phyloP scores from a whole-genome alignment of 352 stramenopile genomes.

The Phytophthora brassicae region DNA sequence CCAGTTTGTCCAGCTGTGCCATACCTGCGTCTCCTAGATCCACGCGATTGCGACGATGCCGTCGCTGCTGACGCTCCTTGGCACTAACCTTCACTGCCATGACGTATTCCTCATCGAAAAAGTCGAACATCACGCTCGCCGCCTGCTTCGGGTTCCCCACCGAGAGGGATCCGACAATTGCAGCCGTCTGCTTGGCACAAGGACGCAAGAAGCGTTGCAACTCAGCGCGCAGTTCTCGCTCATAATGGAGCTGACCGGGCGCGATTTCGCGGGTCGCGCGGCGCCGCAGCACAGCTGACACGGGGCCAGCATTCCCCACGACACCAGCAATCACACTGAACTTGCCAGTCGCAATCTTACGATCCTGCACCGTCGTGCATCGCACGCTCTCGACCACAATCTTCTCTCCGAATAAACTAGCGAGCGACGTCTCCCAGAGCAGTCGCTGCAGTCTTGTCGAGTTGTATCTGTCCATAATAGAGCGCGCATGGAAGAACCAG shows the following conservation, averaged over 20 bases:
- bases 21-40: slow-evolving; percentile 72
- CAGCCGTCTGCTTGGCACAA: slow-evolving; percentile 41
- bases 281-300: slow-evolving; percentile 27
- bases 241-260: slow-evolving; percentile 23
- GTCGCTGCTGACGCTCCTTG: slow-evolving; percentile 59
- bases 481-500: slow-evolving; percentile 69
- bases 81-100: slow-evolving; percentile 56
- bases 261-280: slow-evolving; percentile 19
- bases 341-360: slow-evolving; percentile 12
- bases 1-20: slow-evolving; percentile 71
- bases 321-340: slow-evolving; percentile 31
- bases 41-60: slow-evolving; percentile 66
- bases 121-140: slow-evolving; percentile 49
- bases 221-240: slow-evolving; percentile 42
- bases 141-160: slow-evolving; percentile 39
- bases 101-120: slow-evolving; percentile 68
- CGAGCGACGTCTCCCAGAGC: slow-evolving; percentile 71
- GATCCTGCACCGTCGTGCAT: slow-evolving; percentile 14
- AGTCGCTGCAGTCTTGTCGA: slow-evolving; percentile 70
- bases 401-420: slow-evolving; percentile 65
- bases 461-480: slow-evolving; percentile 64
- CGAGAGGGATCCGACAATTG: slow-evolving; percentile 33
- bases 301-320: slow-evolving; percentile 23
- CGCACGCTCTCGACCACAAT: slow-evolving; percentile 60
- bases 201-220: slow-evolving; percentile 52